phyloP scores from a whole-genome alignment of 2,329 filamentous ascomycete genomes.

The Macrophomina tecta region DNA sequence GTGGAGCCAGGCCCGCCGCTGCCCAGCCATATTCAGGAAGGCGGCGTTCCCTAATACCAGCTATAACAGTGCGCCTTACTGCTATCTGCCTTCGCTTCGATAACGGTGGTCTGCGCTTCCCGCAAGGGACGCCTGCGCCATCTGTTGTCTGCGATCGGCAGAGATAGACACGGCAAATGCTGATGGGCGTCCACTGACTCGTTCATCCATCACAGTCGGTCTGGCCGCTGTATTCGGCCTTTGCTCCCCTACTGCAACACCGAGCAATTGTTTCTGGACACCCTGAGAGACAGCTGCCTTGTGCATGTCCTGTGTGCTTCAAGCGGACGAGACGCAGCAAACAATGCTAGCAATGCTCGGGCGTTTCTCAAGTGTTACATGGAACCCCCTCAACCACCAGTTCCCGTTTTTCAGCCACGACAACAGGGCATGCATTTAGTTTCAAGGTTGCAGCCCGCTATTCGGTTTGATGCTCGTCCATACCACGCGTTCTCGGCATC shows the following conservation, averaged over 20 bases:
- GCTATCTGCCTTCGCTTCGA: not conserved
- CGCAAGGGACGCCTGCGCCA: not conserved
- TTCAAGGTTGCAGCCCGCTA: not conserved
- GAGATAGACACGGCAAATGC: not conserved
- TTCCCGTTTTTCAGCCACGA: not conserved
- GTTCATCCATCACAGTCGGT: not conserved
- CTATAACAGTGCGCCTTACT: conserved; percentile 7
- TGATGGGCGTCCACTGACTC: conserved; percentile 7
- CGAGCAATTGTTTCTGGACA: not conserved
- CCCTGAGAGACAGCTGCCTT: not conserved
- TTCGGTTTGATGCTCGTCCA: not conserved
- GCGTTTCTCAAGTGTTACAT: not conserved
- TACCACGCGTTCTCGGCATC: not conserved
- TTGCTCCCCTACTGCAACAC: not conserved
- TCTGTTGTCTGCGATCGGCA: not conserved
- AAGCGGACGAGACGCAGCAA: not conserved
- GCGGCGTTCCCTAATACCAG: not conserved
- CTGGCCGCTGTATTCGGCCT: not conserved
- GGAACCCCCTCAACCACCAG: not conserved
- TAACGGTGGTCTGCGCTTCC: not conserved
- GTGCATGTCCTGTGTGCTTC: not conserved
- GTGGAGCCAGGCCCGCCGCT: not conserved
- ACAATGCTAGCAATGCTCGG: not conserved
- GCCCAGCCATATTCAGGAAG: not conserved
- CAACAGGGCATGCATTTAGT: not conserved